Evolutionary conservation across 2,329 filamentous ascomycete genomes (phyloP).

Genomic region (Sporothrix euskadiensis): DNA sequence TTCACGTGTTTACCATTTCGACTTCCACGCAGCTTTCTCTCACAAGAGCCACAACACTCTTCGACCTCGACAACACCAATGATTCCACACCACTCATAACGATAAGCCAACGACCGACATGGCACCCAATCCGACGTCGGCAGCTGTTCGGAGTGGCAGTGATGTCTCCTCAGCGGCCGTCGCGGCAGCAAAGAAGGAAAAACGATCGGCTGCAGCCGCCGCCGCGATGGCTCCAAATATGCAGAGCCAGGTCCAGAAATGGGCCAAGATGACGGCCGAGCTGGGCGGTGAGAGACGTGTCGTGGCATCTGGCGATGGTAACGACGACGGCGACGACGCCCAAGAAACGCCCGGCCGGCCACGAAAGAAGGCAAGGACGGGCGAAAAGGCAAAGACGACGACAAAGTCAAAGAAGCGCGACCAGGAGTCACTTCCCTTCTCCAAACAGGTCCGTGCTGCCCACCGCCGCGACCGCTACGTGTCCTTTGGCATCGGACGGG

Average conservation of each 20-base stretch:
- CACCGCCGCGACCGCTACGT: constrained; percentile 45
- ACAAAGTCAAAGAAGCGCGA: background rate
- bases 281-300: constrained; percentile 39
- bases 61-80: background rate
- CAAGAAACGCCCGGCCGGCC: constrained; percentile 32
- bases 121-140: constrained; percentile 10
- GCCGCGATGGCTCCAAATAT: constrained; percentile 54
- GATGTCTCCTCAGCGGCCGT: constrained; percentile 20
- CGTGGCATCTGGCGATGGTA: background rate
- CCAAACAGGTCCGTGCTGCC: constrained; percentile 34
- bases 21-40: background rate
- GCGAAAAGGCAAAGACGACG: background rate
- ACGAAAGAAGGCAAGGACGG: background rate
- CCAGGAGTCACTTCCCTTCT: background rate
- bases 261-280: constrained; percentile 69
- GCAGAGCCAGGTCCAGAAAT: constrained; percentile 61
- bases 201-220: constrained; percentile 21
- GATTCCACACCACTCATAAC: background rate
- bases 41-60: background rate
- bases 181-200: constrained; percentile 28
- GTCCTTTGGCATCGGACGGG: constrained; percentile 59
- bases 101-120: background rate
- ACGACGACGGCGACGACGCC: constrained; percentile 31
- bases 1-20: constrained; percentile 1
- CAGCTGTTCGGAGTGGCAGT: constrained; percentile 24